phyloP scores from a whole-genome alignment of 208 protist genomes.

The Endotrypanum monterogeii region DNA sequence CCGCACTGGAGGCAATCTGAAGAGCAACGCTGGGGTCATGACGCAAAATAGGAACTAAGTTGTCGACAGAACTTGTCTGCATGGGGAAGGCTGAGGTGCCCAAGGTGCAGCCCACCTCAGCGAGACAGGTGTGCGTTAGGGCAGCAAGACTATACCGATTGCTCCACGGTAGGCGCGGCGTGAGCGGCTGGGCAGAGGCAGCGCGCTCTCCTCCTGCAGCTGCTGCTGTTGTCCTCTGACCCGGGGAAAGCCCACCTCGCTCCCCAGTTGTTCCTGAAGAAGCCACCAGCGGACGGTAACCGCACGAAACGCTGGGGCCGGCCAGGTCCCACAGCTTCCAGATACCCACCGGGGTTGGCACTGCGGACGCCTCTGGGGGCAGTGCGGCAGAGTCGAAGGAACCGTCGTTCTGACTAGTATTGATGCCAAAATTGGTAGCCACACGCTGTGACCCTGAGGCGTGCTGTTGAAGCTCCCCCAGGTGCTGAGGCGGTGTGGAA shows the following conservation, averaged over 20 bases:
- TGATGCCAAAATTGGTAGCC: background rate
- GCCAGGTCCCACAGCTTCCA: conserved; percentile 43
- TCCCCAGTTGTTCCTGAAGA: background rate
- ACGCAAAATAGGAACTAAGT: background rate
- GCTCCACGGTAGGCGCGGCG: conserved; percentile 24
- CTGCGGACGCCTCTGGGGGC: background rate
- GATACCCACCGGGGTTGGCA: conserved; percentile 13
- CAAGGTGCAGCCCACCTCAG: background rate
- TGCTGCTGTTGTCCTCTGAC: background rate
- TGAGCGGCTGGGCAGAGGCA: background rate
- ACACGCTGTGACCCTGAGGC: background rate
- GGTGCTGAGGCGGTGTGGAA: background rate
- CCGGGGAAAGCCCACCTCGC: background rate
- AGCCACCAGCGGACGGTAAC: conserved; percentile 10
- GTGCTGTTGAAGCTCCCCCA: background rate
- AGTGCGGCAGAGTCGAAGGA: background rate
- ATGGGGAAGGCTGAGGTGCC: background rate
- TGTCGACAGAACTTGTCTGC: background rate
- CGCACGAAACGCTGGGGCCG: conserved; percentile 26
- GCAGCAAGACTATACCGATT: conserved; percentile 31
- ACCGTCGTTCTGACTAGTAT: background rate
- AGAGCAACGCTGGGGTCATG: conserved; percentile 18
- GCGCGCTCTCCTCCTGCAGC: background rate
- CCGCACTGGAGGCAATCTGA: conserved; percentile 13
- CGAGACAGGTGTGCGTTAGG: conserved; percentile 32